A percentile compares a stretch with the other conserved stretches of the same genome.
Evolutionary conservation across 1,284 basidiomycete species (phyloP).

Genomic region (Cystobasidium pallidum): DNA sequence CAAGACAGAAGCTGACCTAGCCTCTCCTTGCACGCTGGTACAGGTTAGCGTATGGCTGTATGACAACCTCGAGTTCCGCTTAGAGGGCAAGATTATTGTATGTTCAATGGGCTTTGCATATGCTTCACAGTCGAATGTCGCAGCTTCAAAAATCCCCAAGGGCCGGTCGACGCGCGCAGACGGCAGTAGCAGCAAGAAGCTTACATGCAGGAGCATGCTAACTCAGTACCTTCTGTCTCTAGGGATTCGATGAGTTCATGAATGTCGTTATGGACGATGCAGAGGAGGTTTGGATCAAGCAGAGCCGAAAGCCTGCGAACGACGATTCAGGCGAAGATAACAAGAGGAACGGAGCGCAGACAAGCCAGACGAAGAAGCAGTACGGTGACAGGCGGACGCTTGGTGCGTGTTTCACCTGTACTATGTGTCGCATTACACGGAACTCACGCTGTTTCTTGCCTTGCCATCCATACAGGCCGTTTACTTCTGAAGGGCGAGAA

Average conservation of each 20-base stretch:
- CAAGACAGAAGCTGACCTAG: neutral
- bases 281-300: slow-evolving; percentile 81
- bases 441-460: slow-evolving; percentile 1
- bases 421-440: neutral
- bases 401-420: slow-evolving; percentile 46
- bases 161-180: neutral
- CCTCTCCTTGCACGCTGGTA: slow-evolving; percentile 48
- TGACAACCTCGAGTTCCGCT: slow-evolving; percentile 94
- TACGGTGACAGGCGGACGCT: slow-evolving; percentile 47
- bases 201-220: slow-evolving; percentile 13
- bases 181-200: slow-evolving; percentile 11
- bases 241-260: slow-evolving; percentile 99
- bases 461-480: slow-evolving; percentile 65
- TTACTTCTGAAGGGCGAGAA: slow-evolving; percentile 94
- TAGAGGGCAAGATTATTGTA: slow-evolving; percentile 95
- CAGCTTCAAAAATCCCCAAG: slow-evolving; percentile 7
- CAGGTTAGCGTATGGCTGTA: slow-evolving; percentile 95
- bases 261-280: slow-evolving; percentile 97
- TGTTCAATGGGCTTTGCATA: slow-evolving; percentile 54
- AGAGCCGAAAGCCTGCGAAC: slow-evolving; percentile 58
- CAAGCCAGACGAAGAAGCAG: slow-evolving; percentile 28
- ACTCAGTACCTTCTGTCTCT: slow-evolving; percentile 45
- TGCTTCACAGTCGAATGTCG: neutral
- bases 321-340: slow-evolving; percentile 27
- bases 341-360: slow-evolving; percentile 29